Evolutionary conservation across 305 asterid genomes (phyloP).

Genomic region (Galium porrigens): DNA sequence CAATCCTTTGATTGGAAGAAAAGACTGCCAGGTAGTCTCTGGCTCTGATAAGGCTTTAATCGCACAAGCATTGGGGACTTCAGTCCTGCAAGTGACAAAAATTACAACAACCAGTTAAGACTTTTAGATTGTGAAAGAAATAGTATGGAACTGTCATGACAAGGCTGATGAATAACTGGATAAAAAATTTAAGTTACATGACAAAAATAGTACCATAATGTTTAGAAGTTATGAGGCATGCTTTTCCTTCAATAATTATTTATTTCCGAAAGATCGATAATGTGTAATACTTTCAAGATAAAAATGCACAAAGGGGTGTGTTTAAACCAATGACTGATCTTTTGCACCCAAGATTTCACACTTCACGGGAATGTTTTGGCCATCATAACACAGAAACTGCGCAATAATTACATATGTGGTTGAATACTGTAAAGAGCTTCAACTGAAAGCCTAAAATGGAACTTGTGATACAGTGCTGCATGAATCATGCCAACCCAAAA

Average conservation of each 20-base stretch:
- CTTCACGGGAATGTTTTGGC: background rate
- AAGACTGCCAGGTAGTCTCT: slow-evolving; percentile 21
- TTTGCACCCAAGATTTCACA: background rate
- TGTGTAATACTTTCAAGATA: background rate
- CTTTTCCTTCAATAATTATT: background rate
- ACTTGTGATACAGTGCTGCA: background rate
- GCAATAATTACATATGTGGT: background rate
- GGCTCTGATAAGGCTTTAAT: slow-evolving; percentile 24
- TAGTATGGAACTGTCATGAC: background rate
- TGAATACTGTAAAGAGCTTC: background rate
- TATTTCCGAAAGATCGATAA: background rate
- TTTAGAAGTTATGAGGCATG: background rate
- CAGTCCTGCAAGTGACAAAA: slow-evolving; percentile 19
- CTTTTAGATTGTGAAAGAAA: background rate
- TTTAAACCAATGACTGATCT: background rate
- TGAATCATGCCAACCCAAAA: background rate
- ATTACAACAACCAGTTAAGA: slow-evolving; percentile 1
- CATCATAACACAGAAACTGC: background rate
- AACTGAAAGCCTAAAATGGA: background rate
- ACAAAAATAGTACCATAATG: background rate
- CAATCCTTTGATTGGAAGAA: slow-evolving; percentile 21
- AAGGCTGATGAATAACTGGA: background rate
- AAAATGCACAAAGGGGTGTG: background rate
- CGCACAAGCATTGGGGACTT: slow-evolving; percentile 35
- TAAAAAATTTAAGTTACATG: background rate